These are phyloP conservation scores for Claviceps africana DNA, from an alignment of 2,329 filamentous ascomycete genomes.

Conservation along the genomic window DNA sequence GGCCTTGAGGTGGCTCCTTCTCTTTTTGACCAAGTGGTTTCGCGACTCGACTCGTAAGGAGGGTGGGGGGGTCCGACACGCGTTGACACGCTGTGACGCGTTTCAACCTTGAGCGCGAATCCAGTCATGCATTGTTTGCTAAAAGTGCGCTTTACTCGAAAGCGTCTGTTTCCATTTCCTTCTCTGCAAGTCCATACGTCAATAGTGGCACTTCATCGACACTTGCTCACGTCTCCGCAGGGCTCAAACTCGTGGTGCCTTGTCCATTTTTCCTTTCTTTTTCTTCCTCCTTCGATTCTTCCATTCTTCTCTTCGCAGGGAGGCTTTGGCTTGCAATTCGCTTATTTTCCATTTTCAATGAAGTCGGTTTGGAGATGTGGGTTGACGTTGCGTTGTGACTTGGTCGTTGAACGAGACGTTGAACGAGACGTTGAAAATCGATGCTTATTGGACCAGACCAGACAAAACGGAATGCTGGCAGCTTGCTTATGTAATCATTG, in stretches of 20 bases:
- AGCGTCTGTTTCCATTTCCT: not conserved
- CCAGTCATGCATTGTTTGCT: not conserved
- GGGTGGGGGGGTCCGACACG: not conserved
- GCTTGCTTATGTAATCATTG: not conserved
- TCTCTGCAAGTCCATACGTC: not conserved
- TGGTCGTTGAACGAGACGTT: no score
- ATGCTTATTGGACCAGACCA: not conserved
- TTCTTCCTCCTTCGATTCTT: no score
- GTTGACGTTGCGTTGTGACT: not conserved
- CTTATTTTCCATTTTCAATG: not conserved
- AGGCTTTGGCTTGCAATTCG: not conserved
- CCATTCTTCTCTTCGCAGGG: not conserved
- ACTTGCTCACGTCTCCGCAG: not conserved
- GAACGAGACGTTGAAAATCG: not conserved
- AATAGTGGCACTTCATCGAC: not conserved
- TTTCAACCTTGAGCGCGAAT: not conserved
- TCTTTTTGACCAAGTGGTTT: not conserved
- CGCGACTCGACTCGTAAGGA: not conserved
- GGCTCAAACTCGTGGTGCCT: no score
- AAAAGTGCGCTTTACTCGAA: not conserved
- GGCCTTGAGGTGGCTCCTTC: not conserved
- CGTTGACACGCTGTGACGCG: not conserved
- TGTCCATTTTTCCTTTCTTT: not conserved
- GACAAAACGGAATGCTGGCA: not conserved
- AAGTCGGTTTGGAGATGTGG: not conserved